Base-by-base conservation (phyloP, 2,329 filamentous ascomycete genomes). In the Aspergillus sojae region DNA sequence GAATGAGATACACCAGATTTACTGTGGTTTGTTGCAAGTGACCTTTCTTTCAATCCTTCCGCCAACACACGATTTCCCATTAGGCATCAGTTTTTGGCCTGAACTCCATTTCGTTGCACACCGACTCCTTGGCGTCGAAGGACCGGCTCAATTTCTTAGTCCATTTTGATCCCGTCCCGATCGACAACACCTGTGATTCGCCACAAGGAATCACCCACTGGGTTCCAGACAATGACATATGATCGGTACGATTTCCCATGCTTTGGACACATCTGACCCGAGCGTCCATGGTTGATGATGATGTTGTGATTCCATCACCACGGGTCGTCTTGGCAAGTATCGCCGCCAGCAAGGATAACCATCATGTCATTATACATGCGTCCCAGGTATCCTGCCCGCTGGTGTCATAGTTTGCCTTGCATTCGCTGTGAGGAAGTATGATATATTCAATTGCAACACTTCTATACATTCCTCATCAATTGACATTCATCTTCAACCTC, bases 41-140 rank as follows among this genome's bases (percentile, higher is more conserved):
- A 41, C 39, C 39, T n/a, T 39, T 6, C 14, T 41, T 16, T 16
- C 39, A 48, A 14, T 32, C 4, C 4, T 9, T 34, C 12, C 10
- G 26, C 28, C 26, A 52, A n/a, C 14, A 14, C 48, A 52, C 19
- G 19, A n/a, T 19, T 16, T 32, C 48, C 19, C 7, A 52, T 52
- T 52, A 52, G 48, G 48, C 48, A 52, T 52, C 48, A 32, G 28
- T 34, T 32, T 50, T n/a, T 46, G 21, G 28, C 36, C 52, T 61
- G 58, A 54, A 57, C 32, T 48, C 56, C 41, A 36, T 58, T 23
- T 58, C 41, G 16, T 48, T 58, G 28, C 43, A 58, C 56, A 58
- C 56, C 56, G 56, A 58, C 56, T 48, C 41, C 59, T 61, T 61
- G 52, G 59, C 59, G 30, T 26, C 34, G 26, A 46, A n/a, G 19